These are phyloP conservation scores for Fraxinus angustifolia DNA, from an alignment of 305 asterid genomes.

Conservation along the genomic window DNA sequence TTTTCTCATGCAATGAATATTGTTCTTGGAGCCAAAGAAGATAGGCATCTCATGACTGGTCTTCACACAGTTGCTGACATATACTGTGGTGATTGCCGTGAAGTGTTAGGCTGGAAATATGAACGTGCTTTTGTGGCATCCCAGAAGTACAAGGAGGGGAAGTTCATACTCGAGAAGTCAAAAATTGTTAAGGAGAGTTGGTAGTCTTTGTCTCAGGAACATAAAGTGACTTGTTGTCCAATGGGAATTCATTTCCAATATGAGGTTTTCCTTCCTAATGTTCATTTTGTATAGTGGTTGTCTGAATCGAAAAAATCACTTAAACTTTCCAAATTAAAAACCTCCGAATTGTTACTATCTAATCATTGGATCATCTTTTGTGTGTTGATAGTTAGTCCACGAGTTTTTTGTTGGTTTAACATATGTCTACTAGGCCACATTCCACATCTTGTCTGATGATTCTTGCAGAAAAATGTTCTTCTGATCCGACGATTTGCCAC, in stretches of 20 bases:
- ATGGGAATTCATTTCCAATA: constrained; percentile 13
- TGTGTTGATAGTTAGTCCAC: constrained; percentile 14
- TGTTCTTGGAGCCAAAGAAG: constrained; percentile 58
- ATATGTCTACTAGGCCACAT: neutral
- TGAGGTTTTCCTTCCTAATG: constrained; percentile 23
- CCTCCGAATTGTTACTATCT: constrained; percentile 6
- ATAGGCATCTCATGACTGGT: constrained; percentile 63
- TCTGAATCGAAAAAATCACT: neutral
- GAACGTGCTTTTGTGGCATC: constrained; percentile 62
- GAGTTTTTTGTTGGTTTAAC: neutral
- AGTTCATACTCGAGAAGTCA: constrained; percentile 79
- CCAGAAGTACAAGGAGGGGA: constrained; percentile 84
- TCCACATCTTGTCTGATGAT: neutral
- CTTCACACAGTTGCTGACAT: constrained; percentile 74
- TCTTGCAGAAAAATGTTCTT: neutral
- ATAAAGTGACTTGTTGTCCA: neutral
- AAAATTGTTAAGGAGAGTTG: constrained; percentile 71
- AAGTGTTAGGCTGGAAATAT: constrained; percentile 78
- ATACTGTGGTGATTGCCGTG: constrained; percentile 59
- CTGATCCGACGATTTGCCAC: neutral
- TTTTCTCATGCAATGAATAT: constrained; percentile 74
- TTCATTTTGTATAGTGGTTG: constrained; percentile 24
- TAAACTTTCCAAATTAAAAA: neutral
- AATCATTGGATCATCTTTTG: constrained; percentile 7
- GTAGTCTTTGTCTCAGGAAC: constrained; percentile 29